A percentile compares a stretch with the other conserved stretches of the same genome.
Conservation (phyloP, 1,284 basidiomycete genomes). For the Entoloma clypeatum region DNA sequence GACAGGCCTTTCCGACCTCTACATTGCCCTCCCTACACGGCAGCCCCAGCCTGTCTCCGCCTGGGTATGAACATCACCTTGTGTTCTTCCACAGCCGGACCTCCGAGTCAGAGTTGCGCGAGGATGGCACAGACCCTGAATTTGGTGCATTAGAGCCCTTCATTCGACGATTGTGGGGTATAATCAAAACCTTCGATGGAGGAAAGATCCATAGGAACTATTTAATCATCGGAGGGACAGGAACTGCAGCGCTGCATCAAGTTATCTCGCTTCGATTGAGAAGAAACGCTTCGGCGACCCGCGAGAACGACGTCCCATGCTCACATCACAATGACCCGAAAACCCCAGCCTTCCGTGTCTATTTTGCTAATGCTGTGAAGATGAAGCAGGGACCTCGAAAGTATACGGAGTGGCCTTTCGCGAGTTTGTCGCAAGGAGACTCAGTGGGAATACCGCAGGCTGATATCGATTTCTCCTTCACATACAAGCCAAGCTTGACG, state of each 20-base stretch:
- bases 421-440: conserved; percentile 1
- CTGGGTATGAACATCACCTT: conserved; percentile 68
- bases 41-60: conserved; percentile 36
- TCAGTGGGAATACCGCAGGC: conserved; percentile 50
- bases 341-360: conserved; percentile 61
- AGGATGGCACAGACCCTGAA: conserved; percentile 70
- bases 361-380: conserved; percentile 41
- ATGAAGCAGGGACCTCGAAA: conserved; percentile 29
- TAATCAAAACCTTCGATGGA: no score
- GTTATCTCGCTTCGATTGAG: conserved; percentile 55
- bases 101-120: conserved; percentile 53
- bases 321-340: conserved; percentile 46
- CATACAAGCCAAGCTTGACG: conserved; percentile 62
- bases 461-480: conserved; percentile 55
- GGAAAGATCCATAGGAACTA: conserved; percentile 53
- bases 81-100: conserved; percentile 71
- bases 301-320: conserved; percentile 56
- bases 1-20: conserved; percentile 53
- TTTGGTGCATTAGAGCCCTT: conserved; percentile 75
- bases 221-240: conserved; percentile 53
- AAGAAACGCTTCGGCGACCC: conserved; percentile 58
- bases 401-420: conserved; percentile 33
- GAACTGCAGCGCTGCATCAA: conserved; percentile 46
- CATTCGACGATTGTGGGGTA: conserved; percentile 81
- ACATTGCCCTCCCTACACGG: conserved; percentile 68